Evolutionary conservation across 2,329 filamentous ascomycete species (phyloP).

Genomic region (Fusarium chuoi): DNA sequence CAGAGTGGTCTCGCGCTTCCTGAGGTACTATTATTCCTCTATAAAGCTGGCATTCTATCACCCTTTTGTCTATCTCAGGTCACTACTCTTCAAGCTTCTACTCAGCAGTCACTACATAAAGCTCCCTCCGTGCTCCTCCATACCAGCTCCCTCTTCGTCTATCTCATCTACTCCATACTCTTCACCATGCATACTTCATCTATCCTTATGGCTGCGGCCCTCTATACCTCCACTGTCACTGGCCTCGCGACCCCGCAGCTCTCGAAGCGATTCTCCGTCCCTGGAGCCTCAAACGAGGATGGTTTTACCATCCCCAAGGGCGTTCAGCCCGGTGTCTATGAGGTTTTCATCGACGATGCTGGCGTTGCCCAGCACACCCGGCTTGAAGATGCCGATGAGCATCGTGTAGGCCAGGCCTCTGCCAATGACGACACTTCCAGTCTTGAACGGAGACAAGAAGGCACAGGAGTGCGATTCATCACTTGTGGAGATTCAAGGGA

Average conservation of each 20-base stretch:
- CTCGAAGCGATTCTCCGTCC: neutral
- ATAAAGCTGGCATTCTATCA: neutral
- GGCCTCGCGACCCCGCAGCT: neutral
- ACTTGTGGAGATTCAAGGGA: neutral
- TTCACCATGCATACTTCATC: neutral
- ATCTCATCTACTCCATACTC: neutral
- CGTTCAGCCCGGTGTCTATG: neutral
- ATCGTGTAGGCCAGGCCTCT: neutral
- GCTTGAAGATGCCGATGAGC: neutral
- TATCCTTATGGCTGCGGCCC: neutral
- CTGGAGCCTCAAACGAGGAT: neutral
- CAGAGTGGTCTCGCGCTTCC: too few species aligned
- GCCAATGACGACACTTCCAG: neutral
- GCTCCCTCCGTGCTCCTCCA: neutral
- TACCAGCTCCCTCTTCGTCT: rapidly evolving
- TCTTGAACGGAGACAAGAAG: neutral
- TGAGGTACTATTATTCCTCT: neutral
- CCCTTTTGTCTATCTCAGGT: neutral
- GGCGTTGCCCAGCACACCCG: neutral
- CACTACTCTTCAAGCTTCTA: neutral
- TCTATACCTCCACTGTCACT: neutral
- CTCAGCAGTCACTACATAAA: neutral
- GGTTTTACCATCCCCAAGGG: neutral
- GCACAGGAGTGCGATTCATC: neutral
- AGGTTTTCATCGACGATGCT: neutral